Conservation (phyloP, 2,329 filamentous ascomycete genomes). For the Fusarium sp. region DNA sequence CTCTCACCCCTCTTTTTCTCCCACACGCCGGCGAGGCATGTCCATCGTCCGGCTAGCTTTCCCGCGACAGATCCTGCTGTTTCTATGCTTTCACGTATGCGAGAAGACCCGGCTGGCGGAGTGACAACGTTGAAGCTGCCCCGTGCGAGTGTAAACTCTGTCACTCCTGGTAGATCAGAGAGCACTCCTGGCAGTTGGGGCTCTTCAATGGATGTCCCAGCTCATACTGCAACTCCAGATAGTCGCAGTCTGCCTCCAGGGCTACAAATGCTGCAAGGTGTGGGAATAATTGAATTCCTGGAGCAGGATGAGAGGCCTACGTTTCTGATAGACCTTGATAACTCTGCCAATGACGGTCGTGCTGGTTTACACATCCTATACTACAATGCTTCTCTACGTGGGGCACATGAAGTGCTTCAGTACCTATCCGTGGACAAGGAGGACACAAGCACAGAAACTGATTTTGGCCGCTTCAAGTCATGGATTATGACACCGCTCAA, state of each 20-base stretch:
- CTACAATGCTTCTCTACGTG: constrained; percentile 73
- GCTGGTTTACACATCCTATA: constrained; percentile 72
- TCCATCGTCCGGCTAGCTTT: constrained; percentile 53
- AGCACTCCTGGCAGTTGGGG: constrained; percentile 64
- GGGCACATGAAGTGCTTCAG: constrained; percentile 65
- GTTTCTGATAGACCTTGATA: constrained; percentile 76
- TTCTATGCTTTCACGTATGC: constrained; percentile 60
- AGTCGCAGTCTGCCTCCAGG: constrained; percentile 59
- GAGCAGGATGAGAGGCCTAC: constrained; percentile 82
- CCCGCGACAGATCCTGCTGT: constrained; percentile 55
- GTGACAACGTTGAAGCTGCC: constrained; percentile 68
- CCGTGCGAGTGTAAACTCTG: constrained; percentile 61
- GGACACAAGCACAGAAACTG: constrained; percentile 55
- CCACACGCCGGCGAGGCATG: constrained; percentile 53
- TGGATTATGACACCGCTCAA: constrained; percentile 72
- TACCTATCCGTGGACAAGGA: constrained; percentile 64
- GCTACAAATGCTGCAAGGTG: constrained; percentile 67
- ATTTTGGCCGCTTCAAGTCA: constrained; percentile 72
- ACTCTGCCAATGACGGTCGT: constrained; percentile 64
- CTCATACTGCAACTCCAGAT: constrained; percentile 65
- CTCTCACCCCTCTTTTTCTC: constrained; percentile 66
- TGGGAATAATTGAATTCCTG: constrained; percentile 77
- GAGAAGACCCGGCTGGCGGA: constrained; percentile 55
- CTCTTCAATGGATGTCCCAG: constrained; percentile 65
- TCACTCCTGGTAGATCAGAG: constrained; percentile 60